These are phyloP conservation scores for Erysimum cheiranthoides DNA, from an alignment of 345 rosid species.

Conservation along the genomic window DNA sequence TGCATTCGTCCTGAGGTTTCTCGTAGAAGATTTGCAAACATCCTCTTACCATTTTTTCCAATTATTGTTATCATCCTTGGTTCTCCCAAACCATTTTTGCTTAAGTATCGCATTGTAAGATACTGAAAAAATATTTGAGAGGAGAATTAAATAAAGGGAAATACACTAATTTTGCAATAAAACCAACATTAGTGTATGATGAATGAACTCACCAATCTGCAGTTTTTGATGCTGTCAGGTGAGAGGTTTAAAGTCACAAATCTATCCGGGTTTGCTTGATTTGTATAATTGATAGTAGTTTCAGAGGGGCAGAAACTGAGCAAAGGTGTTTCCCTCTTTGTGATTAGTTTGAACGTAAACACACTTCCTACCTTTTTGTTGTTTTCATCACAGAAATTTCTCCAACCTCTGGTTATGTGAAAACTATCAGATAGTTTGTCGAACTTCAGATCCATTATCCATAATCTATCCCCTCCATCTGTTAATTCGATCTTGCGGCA, in stretches of 20 bases:
- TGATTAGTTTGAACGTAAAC: slow-evolving; percentile 13
- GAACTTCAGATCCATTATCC: slow-evolving; percentile 31
- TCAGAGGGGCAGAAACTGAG: slow-evolving; percentile 8
- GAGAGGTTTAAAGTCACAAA: slow-evolving; percentile 18
- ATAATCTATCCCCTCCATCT: slow-evolving; percentile 21
- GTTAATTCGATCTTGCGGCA: slow-evolving; percentile 24
- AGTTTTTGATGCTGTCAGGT: slow-evolving; percentile 9
- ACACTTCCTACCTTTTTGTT: slow-evolving; percentile 16
- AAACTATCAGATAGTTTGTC: slow-evolving; percentile 1
- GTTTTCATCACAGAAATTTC: slow-evolving; percentile 27
- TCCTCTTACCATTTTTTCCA: slow-evolving; percentile 26
- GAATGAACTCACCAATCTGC: slow-evolving; percentile 28
- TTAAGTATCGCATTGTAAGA: slow-evolving; percentile 11
- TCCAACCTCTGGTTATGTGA: slow-evolving; percentile 31
- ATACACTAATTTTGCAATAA: neutral
- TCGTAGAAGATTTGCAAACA: slow-evolving; percentile 8
- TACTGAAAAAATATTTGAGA: neutral
- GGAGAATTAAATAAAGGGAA: neutral
- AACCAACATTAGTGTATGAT: slow-evolving; percentile 7
- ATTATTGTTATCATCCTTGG: slow-evolving; percentile 25
- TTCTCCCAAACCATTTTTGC: slow-evolving; percentile 19
- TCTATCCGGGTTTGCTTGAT: neutral
- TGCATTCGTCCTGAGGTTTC: slow-evolving; percentile 17
- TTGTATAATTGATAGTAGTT: slow-evolving; percentile 8
- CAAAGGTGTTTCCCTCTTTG: neutral